Evolutionary conservation across 1,284 basidiomycete species (phyloP), one percentile per base, ranked within the genome.

Genomic region (Boletellus deceptivus): DNA sequence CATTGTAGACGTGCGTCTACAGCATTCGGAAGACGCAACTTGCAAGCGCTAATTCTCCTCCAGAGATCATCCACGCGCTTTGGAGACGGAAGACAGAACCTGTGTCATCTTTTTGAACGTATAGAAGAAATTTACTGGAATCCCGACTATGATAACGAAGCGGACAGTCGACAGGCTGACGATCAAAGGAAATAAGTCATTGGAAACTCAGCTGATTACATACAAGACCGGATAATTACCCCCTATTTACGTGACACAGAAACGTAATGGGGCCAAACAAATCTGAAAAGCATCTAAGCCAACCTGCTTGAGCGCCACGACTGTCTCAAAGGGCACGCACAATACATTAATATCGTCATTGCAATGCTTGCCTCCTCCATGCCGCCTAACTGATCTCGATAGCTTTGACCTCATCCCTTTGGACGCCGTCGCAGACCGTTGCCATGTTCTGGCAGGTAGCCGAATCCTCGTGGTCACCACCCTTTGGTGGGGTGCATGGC

Each of bases 381-480:
- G 20, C 46, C 6, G 47, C 40, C 27, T 38, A 41, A 25, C 50
- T 41, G 16, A 52, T 46, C 16, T 44, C 51, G 10, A 20, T 17
- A 2, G 6, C 14, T 27, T 31, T 25, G 10, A 41, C 10, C 3
- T 44, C 34, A 6, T 42, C 34, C 1, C 29, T 46, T 27, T 49
- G 50, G 10, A 20, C 20, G 14, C 49, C 11, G n/a, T 40, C 6
- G 24, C 18, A 13, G 16, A 17, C 39, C 1, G 24, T 42, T 8
- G 16, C 22, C 44, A 34, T 10, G 3, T 16, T 39, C 18, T 29
- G 25, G 48, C 31, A 39, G 18, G 35, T 53, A 31, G 34, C 45
- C 11, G 4, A 16, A n/a, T 42, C 57, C 20, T 56, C 63, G 57
- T 63, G 48, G 60, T 52, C 53, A 36, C 24, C 33, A 43, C 50